These are phyloP conservation scores for Podospora anserina DNA, from an alignment of 495 filamentous ascomycete species.

Conservation along the genomic window DNA sequence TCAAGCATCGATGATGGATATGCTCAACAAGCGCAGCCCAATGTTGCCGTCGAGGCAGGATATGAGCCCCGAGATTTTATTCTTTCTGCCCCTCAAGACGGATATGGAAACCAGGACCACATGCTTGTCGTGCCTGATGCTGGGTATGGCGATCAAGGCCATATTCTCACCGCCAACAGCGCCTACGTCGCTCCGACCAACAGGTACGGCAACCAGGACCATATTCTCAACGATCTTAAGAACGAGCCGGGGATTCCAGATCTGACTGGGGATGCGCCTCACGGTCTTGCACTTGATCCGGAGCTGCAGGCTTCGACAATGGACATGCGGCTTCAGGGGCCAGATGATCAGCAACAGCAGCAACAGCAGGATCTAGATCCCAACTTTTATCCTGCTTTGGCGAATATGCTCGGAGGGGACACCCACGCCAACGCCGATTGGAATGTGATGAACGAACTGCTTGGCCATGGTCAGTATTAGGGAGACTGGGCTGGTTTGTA, in stretches of 20 bases:
- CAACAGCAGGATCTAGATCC: background rate
- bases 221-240: background rate
- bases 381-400: background rate
- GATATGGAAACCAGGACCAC: background rate
- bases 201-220: background rate
- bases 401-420: background rate
- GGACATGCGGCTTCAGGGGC: background rate
- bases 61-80: background rate
- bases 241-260: background rate
- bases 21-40: background rate
- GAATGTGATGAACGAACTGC: background rate
- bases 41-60: background rate
- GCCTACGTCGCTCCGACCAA: background rate
- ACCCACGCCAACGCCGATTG: background rate
- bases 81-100: background rate
- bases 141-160: background rate
- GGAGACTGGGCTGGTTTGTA: background rate
- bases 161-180: background rate
- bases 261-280: background rate
- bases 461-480: background rate
- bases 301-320: constrained; percentile 9
- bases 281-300: constrained; percentile 19
- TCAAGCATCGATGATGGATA: background rate
- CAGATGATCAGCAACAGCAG: background rate
- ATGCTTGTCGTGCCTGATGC: background rate